These are phyloP conservation scores for Rhododendron ovatum DNA, from an alignment of 148 eudicot genomes.

Conservation along the genomic window DNA sequence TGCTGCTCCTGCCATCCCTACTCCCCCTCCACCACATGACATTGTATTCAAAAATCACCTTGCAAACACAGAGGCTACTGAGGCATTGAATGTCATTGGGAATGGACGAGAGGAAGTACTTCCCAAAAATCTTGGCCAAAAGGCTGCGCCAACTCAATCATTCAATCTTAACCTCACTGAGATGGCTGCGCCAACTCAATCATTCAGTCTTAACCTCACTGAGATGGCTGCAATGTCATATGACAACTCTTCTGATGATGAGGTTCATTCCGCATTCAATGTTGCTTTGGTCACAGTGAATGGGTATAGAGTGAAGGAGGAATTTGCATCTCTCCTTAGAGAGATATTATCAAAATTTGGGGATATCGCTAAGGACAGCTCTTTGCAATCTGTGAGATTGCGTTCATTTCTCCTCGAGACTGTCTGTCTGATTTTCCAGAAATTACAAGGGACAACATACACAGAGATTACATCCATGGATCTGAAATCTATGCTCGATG, in stretches of 20 bases:
- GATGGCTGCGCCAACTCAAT: neutral
- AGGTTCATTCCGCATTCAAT: neutral
- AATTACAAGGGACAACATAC: neutral
- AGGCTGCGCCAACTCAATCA: neutral
- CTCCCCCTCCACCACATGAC: neutral
- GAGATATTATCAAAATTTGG: neutral
- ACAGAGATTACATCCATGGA: neutral
- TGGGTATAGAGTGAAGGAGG: constrained; percentile 6
- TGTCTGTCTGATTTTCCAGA: neutral
- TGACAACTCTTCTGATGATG: neutral
- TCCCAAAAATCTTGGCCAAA: neutral
- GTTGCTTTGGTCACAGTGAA: constrained; percentile 1
- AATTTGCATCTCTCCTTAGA: neutral
- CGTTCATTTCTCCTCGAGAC: neutral
- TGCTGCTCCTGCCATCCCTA: neutral
- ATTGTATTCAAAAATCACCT: neutral
- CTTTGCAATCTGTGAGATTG: neutral
- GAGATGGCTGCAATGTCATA: constrained; percentile 1
- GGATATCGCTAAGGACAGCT: constrained; percentile 1
- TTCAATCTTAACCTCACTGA: neutral
- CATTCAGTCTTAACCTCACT: neutral
- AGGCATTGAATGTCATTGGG: neutral
- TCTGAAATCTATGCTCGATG: constrained; percentile 1
- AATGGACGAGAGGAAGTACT: neutral
- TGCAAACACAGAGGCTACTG: neutral